A percentile compares a stretch with the other conserved stretches of the same genome.
Conservation (phyloP, 306 rosid genomes). For the Castanea sativa region DNA sequence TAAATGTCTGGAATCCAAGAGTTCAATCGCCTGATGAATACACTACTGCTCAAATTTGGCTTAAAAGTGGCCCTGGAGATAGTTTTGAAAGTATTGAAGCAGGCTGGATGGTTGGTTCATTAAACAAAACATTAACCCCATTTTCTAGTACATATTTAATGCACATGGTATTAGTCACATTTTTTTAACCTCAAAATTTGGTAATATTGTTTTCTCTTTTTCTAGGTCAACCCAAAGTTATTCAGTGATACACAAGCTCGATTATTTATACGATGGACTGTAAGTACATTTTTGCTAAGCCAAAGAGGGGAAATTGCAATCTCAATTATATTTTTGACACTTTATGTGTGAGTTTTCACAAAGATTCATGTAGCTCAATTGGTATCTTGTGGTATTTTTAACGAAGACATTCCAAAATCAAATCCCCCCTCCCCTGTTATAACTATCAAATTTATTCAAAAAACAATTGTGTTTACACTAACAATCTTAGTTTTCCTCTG, state of each 20-base stretch:
- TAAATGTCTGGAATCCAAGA: slow-evolving; percentile 60
- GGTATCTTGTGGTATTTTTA: no score
- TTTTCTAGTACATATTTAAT: not conserved
- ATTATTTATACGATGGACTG: slow-evolving; percentile 56
- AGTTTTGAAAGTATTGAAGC: slow-evolving; percentile 61
- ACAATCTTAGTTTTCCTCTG: not conserved
- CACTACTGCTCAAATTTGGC: slow-evolving; percentile 63
- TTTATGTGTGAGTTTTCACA: no score
- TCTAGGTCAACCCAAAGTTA: slow-evolving; percentile 58
- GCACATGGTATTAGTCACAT: not conserved
- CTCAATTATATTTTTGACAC: no score
- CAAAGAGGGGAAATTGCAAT: not conserved
- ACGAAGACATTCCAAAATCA: no score
- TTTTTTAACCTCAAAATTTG: not conserved
- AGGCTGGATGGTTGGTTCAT: slow-evolving; percentile 56
- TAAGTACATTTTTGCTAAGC: slow-evolving; percentile 23
- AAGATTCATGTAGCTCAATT: no score
- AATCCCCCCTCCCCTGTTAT: no score
- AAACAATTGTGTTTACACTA: no score
- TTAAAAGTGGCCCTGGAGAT: slow-evolving; percentile 30
- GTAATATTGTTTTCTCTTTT: not conserved
- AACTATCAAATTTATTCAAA: no score
- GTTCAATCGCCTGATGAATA: slow-evolving; percentile 44
- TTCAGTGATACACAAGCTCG: slow-evolving; percentile 49
- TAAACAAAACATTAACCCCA: not conserved